A percentile compares a stretch with the other conserved stretches of the same genome.
Evolutionary conservation across 2,329 filamentous ascomycete genomes (phyloP).

Genomic region (Fusarium lateritium): DNA sequence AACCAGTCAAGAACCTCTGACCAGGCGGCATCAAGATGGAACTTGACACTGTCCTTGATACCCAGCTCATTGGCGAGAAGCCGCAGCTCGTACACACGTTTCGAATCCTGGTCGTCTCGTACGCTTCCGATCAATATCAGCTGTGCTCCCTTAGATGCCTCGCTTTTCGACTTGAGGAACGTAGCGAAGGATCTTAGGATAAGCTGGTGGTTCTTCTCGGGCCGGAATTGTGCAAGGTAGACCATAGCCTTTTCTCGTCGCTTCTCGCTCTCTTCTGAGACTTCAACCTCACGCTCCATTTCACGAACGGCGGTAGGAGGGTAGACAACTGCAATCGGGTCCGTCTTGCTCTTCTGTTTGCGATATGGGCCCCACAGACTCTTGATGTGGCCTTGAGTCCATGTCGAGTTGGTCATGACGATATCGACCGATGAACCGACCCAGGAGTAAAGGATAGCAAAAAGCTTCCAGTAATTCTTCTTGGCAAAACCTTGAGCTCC

Average conservation of each 20-base stretch:
- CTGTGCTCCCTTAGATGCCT: conserved; percentile 69
- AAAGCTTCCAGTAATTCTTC: conserved; percentile 86
- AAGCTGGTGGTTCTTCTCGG: conserved; percentile 95
- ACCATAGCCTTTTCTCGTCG: conserved; percentile 80
- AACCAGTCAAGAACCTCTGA: conserved; percentile 87
- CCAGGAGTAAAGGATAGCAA: conserved; percentile 85
- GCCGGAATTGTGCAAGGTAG: conserved; percentile 97
- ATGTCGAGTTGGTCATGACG: conserved; percentile 97
- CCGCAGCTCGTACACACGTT: conserved; percentile 88
- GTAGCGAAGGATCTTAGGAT: conserved; percentile 87
- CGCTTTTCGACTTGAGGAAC: conserved; percentile 72
- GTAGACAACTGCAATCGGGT: conserved; percentile 83
- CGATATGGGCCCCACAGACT: conserved; percentile 80
- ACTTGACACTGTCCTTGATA: conserved; percentile 87
- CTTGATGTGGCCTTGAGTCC: conserved; percentile 89
- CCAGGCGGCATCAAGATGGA: conserved; percentile 93
- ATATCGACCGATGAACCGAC: conserved; percentile 89
- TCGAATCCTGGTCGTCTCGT: conserved; percentile 85
- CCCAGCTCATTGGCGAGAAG: conserved; percentile 88
- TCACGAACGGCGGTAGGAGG: conserved; percentile 93
- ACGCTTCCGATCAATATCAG: conserved; percentile 93
- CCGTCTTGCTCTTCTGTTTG: conserved; percentile 59
- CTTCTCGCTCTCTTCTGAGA: conserved; percentile 78
- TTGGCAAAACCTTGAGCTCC: conserved; percentile 81
- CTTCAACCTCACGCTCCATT: conserved; percentile 80